A percentile compares a stretch with the other conserved stretches of the same genome.
Evolutionary conservation across 164 flowering plant genomes (phyloP).

Genomic region (Echeveria elegans): DNA sequence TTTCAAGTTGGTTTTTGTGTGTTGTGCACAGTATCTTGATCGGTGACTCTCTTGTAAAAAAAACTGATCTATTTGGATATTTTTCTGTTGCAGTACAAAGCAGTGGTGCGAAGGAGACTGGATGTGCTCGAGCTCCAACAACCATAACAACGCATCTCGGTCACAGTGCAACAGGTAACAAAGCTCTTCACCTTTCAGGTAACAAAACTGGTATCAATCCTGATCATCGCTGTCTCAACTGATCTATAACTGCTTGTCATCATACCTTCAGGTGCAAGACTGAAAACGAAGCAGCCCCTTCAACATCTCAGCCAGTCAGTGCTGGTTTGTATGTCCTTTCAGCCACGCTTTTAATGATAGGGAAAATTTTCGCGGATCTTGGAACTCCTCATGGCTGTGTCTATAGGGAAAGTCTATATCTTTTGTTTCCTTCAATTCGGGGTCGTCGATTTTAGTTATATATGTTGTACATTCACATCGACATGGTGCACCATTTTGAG

Average conservation of each 20-base stretch:
- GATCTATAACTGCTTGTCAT: slow-evolving; percentile 2
- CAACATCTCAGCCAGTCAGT: slow-evolving; percentile 4
- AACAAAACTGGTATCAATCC: not conserved
- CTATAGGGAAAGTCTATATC: too few species aligned
- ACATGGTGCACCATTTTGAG: too few species aligned
- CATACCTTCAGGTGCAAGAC: slow-evolving; percentile 4
- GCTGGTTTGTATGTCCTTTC: not conserved
- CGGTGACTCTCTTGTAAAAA: not conserved
- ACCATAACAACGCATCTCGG: slow-evolving; percentile 89
- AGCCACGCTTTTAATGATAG: too few species aligned
- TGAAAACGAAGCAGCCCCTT: slow-evolving; percentile 3
- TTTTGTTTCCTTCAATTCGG: too few species aligned
- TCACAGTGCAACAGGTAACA: slow-evolving; percentile 71
- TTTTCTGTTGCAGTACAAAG: slow-evolving; percentile 48
- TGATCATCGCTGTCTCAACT: not conserved
- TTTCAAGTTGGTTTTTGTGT: not conserved
- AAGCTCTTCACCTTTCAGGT: not conserved
- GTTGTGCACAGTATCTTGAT: not conserved
- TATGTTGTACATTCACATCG: too few species aligned
- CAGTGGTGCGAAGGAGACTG: slow-evolving; percentile 98
- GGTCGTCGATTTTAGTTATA: too few species aligned
- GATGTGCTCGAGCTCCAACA: slow-evolving; percentile 91
- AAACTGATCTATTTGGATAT: not conserved
- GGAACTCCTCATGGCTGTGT: too few species aligned
- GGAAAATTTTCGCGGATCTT: too few species aligned